Base-by-base conservation (phyloP, 805 yeast genomes). In the Nadsonia fulvescens region DNA sequence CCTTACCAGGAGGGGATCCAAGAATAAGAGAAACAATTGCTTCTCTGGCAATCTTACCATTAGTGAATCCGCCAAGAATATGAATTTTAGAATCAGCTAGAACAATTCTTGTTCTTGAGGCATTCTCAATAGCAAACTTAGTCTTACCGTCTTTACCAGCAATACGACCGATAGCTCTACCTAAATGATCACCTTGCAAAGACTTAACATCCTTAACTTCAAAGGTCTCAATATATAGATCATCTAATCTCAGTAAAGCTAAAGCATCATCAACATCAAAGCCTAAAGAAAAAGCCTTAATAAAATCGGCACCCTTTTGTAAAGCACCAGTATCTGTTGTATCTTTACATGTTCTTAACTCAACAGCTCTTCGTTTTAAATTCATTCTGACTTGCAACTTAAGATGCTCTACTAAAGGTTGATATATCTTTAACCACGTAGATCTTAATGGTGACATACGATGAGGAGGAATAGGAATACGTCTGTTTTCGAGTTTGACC, bases 141-240 rank as follows among this genome's bases (percentile, higher is more conserved):
- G 96, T 89, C 54, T 83, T 86, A 46, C 99, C 99, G 49, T 89
- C 99, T 48, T 89, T 91, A 52, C 99, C 99, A 8, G 99, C 98
- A 53, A 89, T 89, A 64, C 99, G 81, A 45, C 98, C 99, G 49
- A 89, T 89, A 5, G 99, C 98, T 64, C 99, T 74, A 27, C 93
- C 76, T 48, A 89, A 61, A 66, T 89, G 98, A 54, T 89, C 98
- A 14, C 96, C 98, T 15, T 70, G 71, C 39, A 89, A 59, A 4
- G 95, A 86, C 54, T 89, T 91, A 31, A 89, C 95, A 53, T 89
- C 99, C 50, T 89, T 89, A 41, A 89, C 65, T 49, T 89, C 99
- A 47, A 89, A 89, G 4, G 96, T 81, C 54, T 89, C 98, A 37
- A 89, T 83, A 58, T 83, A 89, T 37, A 89, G 64, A 52, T 89